Evolutionary conservation across 805 yeast species (phyloP).

Genomic region (Kodamaea sagamina): DNA sequence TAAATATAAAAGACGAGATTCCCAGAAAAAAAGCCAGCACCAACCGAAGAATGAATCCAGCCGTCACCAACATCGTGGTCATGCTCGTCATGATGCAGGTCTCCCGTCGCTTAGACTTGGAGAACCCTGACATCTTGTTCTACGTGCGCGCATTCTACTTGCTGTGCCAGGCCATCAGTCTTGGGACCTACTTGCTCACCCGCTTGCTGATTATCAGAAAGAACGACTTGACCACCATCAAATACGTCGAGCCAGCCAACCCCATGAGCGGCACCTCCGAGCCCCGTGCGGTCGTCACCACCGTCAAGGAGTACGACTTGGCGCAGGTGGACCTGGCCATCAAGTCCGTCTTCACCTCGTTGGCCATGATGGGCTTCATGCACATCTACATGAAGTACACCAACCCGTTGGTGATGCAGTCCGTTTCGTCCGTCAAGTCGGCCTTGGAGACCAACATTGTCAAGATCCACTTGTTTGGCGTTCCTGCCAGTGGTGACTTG

Average conservation of each 20-base stretch:
- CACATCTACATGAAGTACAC: slow-evolving; percentile 96
- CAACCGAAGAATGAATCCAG: slow-evolving; percentile 69
- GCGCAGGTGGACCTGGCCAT: slow-evolving; percentile 78
- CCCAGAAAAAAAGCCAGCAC: slow-evolving; percentile 6
- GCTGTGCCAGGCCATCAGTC: slow-evolving; percentile 63
- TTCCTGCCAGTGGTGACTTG: slow-evolving; percentile 82
- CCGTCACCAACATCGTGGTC: slow-evolving; percentile 78
- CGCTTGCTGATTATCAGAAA: slow-evolving; percentile 61
- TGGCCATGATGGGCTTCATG: slow-evolving; percentile 98
- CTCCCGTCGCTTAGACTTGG: slow-evolving; percentile 84
- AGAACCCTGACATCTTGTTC: slow-evolving; percentile 71
- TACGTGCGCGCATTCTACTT: slow-evolving; percentile 76
- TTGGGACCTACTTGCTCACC: slow-evolving; percentile 66
- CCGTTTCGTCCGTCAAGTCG: slow-evolving; percentile 84
- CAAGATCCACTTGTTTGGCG: slow-evolving; percentile 83
- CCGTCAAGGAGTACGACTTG: slow-evolving; percentile 93
- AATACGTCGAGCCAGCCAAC: slow-evolving; percentile 84
- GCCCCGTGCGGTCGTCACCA: slow-evolving; percentile 77
- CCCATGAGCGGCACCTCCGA: slow-evolving; percentile 76
- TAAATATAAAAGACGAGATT: not conserved
- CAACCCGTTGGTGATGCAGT: slow-evolving; percentile 94
- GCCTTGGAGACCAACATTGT: slow-evolving; percentile 90
- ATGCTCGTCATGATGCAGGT: slow-evolving; percentile 98
- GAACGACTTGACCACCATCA: slow-evolving; percentile 89
- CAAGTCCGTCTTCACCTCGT: slow-evolving; percentile 80